These are phyloP conservation scores for Rhododendron molle DNA, from an alignment of 148 eudicot species.

Conservation along the genomic window DNA sequence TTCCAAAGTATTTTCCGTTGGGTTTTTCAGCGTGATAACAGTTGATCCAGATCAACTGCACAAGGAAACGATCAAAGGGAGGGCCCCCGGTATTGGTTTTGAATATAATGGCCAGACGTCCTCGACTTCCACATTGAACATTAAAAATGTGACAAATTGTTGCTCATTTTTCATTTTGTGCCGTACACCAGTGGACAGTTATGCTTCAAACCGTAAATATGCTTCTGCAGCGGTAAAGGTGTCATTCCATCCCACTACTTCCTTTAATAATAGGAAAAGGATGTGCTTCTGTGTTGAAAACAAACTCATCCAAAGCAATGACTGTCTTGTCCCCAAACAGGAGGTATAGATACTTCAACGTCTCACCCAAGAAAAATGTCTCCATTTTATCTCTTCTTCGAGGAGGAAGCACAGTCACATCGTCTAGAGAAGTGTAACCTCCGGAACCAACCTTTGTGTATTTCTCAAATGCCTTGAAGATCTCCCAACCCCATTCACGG, in stretches of 20 bases:
- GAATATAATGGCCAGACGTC: constrained; percentile 10
- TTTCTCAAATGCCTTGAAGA: constrained; percentile 92
- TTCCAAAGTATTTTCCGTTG: not conserved
- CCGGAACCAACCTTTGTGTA: constrained; percentile 86
- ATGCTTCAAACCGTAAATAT: not conserved
- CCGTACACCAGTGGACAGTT: not conserved
- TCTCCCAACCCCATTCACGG: constrained; percentile 98
- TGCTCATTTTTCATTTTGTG: not conserved
- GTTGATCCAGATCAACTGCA: not conserved
- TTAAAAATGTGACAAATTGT: not conserved
- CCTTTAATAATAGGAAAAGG: constrained; percentile 57
- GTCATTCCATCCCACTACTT: constrained; percentile 26
- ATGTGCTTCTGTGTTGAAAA: constrained; percentile 95
- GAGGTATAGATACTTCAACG: constrained; percentile 79
- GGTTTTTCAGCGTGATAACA: not conserved
- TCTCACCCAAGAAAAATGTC: constrained; percentile 96
- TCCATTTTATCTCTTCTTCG: constrained; percentile 94
- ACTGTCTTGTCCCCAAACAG: constrained; percentile 49
- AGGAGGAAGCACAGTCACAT: constrained; percentile 87
- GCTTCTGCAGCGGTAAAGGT: not conserved
- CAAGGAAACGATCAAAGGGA: constrained; percentile 1
- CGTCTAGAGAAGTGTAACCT: constrained; percentile 87
- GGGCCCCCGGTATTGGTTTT: not conserved
- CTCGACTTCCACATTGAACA: not conserved
- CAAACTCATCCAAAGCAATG: constrained; percentile 70